Evolutionary conservation across 1,284 basidiomycete genomes (phyloP), one percentile per base, ranked within the genome.

Genomic region (Ustilago tritici): DNA sequence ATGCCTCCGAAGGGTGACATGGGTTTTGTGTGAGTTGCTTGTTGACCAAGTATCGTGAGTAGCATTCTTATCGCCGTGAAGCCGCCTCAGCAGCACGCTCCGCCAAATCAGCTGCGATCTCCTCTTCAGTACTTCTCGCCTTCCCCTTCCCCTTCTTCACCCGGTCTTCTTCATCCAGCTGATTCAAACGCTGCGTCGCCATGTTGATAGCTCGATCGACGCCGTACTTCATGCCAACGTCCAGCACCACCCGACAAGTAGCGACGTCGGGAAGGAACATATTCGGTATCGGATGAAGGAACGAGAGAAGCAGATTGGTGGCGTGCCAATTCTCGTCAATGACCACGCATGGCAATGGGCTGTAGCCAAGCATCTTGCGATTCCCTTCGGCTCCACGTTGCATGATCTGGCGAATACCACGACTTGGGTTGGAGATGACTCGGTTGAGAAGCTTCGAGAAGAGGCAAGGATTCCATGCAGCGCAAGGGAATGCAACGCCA

Each of bases 241-340:
- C 69, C 47, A 71, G 46, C 15, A 71, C 65, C n/a, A 65, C 9
- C 10, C 56, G 52, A 50, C 70, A 72, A 4, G 66, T 77, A 8
- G 49, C 31, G n/a, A 60, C 53, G 31, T 78, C 76, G 8, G 76
- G 76, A 19, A 78, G 38, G 31, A 56, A 74, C 34, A 78, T 58
- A 55, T 46, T 46, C 46, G 76, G 76, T 31, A 78, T 74, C 15
- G 76, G 76, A 55, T 78, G 76, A 23, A 78, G 32, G 43, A 78
- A 73, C n/a, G 64, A 67, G 23, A 78, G 65, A 4, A 78, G 57
- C 35, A 78, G 50, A 43, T 78, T 74, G 54, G 70, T 74, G 1
- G 67, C 55, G 17, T 64, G 70, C 76, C 70, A 74, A 23, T 70
- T 56, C 65, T 78, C 76, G 56, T 78, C 76, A 15, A 78, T 23